These are phyloP conservation scores for Mycogone perniciosa DNA, from an alignment of 2,329 filamentous ascomycete genomes.

Conservation along the genomic window DNA sequence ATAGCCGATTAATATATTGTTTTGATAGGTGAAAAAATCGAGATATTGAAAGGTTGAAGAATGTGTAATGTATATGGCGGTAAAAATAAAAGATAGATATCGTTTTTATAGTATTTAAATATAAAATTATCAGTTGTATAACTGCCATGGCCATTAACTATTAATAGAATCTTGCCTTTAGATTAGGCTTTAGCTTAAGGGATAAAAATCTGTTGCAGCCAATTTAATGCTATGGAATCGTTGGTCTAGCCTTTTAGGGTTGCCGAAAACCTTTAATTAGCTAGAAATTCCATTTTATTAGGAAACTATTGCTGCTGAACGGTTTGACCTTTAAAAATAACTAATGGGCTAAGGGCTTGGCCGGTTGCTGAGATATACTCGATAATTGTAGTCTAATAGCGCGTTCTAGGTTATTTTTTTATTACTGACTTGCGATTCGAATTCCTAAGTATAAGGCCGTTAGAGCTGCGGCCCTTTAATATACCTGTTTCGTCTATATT, in stretches of 20 bases:
- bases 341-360: constrained; percentile 5
- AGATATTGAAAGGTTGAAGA: too few species aligned
- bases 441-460: constrained; percentile 11
- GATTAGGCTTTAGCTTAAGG: too few species aligned
- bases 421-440: constrained; percentile 2
- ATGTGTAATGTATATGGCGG: too few species aligned
- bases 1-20: too few species aligned
- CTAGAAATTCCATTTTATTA: constrained; percentile 7
- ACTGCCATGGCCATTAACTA: too few species aligned
- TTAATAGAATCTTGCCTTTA: too few species aligned
- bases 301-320: constrained; percentile 18
- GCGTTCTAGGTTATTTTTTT: constrained; percentile 10
- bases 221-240: too few species aligned
- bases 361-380: constrained; percentile 16
- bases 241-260: constrained; percentile 18
- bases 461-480: not conserved
- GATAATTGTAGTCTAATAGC: constrained; percentile 16
- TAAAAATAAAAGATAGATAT: too few species aligned
- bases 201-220: too few species aligned
- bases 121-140: too few species aligned
- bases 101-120: too few species aligned
- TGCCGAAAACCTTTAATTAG: constrained; percentile 15
- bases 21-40: too few species aligned
- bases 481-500: constrained; percentile 14
- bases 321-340: constrained; percentile 19